Evolutionary conservation across 805 yeast genomes (phyloP).

Genomic region (Danielia reshetovae): DNA sequence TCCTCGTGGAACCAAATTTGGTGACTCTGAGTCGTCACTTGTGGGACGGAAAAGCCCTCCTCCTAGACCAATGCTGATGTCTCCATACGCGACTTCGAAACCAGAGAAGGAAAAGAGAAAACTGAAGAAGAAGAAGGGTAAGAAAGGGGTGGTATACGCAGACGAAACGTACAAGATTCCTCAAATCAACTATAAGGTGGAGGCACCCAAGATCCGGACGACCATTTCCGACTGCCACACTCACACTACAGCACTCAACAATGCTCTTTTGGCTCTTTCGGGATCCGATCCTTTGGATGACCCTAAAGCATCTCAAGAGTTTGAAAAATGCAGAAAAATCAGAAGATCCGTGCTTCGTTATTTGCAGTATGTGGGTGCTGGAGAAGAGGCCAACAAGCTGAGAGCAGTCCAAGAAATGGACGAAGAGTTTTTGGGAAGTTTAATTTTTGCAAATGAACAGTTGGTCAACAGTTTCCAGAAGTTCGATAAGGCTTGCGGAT

Average conservation of each 20-base stretch:
- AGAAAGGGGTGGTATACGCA: conserved; percentile 26
- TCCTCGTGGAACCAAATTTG: too few species aligned
- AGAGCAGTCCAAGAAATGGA: conserved; percentile 34
- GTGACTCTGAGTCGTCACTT: too few species aligned
- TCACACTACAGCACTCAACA: conserved; percentile 64
- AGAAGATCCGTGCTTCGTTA: conserved; percentile 78
- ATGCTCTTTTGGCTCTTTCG: conserved; percentile 39
- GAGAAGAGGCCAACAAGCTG: conserved; percentile 28
- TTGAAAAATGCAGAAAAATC: conserved; percentile 68
- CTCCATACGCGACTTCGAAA: conserved; percentile 18
- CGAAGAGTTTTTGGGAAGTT: conserved; percentile 84
- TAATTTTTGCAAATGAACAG: conserved; percentile 88
- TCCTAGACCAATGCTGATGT: conserved; percentile 23
- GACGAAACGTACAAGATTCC: conserved; percentile 61
- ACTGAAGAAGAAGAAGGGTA: conserved; percentile 1
- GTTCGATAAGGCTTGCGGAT: conserved; percentile 56
- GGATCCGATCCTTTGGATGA: conserved; percentile 63
- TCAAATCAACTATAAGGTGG: conserved; percentile 61
- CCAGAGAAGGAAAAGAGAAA: conserved; percentile 11
- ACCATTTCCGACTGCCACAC: conserved; percentile 74
- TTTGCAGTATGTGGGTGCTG: conserved; percentile 71
- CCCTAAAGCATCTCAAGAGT: conserved; percentile 54
- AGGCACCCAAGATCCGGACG: conserved; percentile 65
- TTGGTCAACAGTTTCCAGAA: conserved; percentile 67
- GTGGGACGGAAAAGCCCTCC: conserved; percentile 13